Evolutionary conservation across 2,329 filamentous ascomycete genomes (phyloP).

Genomic region (Juglanconis sp.): DNA sequence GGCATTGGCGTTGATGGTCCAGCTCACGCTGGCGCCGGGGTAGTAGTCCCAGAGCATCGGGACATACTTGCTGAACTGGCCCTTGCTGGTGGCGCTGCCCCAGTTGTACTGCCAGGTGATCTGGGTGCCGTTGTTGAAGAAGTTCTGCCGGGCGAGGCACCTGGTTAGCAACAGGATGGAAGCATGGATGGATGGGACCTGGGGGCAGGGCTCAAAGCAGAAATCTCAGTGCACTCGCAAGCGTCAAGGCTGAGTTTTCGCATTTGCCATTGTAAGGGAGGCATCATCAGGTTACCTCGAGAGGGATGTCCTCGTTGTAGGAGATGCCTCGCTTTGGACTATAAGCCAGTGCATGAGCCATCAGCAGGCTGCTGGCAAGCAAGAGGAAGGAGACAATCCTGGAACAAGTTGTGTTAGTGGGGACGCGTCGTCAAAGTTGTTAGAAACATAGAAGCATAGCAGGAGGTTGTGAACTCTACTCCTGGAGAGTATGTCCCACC

Average conservation of each 20-base stretch:
- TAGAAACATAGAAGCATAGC: no score
- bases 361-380: neutral
- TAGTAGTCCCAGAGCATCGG: conserved; percentile 25
- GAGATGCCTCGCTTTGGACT: conserved; percentile 22
- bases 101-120: conserved; percentile 27
- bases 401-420: neutral
- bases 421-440: neutral
- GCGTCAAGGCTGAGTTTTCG: no score
- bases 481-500: neutral
- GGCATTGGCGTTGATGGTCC: conserved; percentile 16
- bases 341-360: neutral
- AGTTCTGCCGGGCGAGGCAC: no score
- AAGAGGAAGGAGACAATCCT: neutral
- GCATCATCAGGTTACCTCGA: conserved; percentile 4
- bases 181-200: no score
- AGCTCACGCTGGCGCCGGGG: conserved; percentile 17
- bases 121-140: neutral
- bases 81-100: conserved; percentile 22
- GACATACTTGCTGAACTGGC: conserved; percentile 22
- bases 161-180: no score
- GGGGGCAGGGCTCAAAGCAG: no score
- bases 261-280: no score
- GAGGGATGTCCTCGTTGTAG: conserved; percentile 21
- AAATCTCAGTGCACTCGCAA: no score
- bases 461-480: neutral